Evolutionary conservation across 768 basidiomycete species (phyloP).

Genomic region (Suillus hirtellus): DNA sequence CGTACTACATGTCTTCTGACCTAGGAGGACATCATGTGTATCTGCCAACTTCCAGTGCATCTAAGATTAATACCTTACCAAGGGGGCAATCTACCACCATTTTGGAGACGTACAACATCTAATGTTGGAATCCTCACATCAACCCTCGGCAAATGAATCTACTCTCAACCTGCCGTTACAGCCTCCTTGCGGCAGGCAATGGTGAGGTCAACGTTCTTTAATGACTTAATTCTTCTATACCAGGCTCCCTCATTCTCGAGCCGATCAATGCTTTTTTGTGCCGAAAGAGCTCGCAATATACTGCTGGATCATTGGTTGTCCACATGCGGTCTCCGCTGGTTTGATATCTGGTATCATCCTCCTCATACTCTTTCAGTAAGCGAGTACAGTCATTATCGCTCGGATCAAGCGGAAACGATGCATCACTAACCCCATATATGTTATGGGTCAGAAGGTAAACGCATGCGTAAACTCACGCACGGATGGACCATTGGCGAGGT

Average conservation of each 20-base stretch:
- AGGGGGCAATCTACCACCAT: constrained; percentile 1
- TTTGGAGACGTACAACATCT: constrained; percentile 6
- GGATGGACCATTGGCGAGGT: neutral
- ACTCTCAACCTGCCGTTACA: constrained; percentile 4
- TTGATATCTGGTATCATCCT: neutral
- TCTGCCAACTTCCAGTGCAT: constrained; percentile 4
- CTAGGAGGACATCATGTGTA: constrained; percentile 1
- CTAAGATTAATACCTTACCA: constrained; percentile 7
- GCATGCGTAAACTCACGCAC: neutral
- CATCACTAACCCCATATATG: neutral
- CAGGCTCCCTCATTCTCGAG: neutral
- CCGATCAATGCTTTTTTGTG: constrained; percentile 6
- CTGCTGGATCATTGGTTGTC: neutral
- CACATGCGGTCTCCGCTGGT: neutral
- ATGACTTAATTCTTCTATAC: constrained; percentile 8
- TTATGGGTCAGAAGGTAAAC: neutral
- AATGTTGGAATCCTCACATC: constrained; percentile 1
- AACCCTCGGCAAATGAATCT: constrained; percentile 4
- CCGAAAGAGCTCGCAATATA: neutral
- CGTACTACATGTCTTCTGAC: constrained; percentile 5
- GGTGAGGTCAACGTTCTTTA: constrained; percentile 4
- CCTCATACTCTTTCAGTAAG: neutral
- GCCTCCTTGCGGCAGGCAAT: constrained; percentile 9
- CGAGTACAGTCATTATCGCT: neutral
- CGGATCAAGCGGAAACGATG: constrained; percentile 2